These are phyloP conservation scores for Amanita subjunquillea DNA, from an alignment of 768 basidiomycete genomes.

Conservation along the genomic window DNA sequence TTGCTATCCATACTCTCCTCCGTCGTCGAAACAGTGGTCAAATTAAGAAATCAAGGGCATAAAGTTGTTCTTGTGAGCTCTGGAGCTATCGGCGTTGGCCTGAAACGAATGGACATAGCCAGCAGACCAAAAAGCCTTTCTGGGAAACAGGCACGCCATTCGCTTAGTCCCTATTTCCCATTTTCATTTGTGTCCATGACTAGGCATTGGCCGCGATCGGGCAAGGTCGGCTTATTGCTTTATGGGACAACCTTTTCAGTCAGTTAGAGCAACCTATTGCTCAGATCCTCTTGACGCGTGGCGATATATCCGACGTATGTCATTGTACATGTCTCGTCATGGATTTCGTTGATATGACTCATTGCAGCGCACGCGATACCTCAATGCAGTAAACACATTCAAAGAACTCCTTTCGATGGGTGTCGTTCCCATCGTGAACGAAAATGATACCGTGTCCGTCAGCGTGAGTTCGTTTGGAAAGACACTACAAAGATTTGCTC, in stretches of 20 bases:
- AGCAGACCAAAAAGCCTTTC: slow-evolving; percentile 75
- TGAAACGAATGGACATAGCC: slow-evolving; percentile 82
- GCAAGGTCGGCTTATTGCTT: slow-evolving; percentile 89
- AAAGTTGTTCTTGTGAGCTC: slow-evolving; percentile 94
- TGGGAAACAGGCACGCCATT: slow-evolving; percentile 72
- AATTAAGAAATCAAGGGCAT: slow-evolving; percentile 73
- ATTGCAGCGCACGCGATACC: slow-evolving; percentile 77
- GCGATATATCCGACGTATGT: slow-evolving; percentile 92
- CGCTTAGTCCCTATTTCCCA: not conserved
- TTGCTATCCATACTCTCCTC: slow-evolving; percentile 86
- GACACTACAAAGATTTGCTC: not conserved
- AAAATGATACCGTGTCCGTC: slow-evolving; percentile 97
- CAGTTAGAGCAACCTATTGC: slow-evolving; percentile 93
- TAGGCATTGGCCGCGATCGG: slow-evolving; percentile 96
- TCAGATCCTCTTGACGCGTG: slow-evolving; percentile 87
- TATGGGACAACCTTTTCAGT: slow-evolving; percentile 96
- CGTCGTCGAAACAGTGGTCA: slow-evolving; percentile 82
- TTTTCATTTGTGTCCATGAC: not conserved
- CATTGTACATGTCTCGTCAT: slow-evolving; percentile 5
- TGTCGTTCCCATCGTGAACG: slow-evolving; percentile 96
- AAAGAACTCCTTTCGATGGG: slow-evolving; percentile 88
- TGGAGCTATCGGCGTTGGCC: slow-evolving; percentile 94
- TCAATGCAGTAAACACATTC: slow-evolving; percentile 95
- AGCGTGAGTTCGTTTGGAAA: slow-evolving; percentile 49
- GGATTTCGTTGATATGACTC: slow-evolving; percentile 9